phyloP scores from a whole-genome alignment of 1,284 basidiomycete species.

The Cutaneotrichosporon spelunceum region DNA sequence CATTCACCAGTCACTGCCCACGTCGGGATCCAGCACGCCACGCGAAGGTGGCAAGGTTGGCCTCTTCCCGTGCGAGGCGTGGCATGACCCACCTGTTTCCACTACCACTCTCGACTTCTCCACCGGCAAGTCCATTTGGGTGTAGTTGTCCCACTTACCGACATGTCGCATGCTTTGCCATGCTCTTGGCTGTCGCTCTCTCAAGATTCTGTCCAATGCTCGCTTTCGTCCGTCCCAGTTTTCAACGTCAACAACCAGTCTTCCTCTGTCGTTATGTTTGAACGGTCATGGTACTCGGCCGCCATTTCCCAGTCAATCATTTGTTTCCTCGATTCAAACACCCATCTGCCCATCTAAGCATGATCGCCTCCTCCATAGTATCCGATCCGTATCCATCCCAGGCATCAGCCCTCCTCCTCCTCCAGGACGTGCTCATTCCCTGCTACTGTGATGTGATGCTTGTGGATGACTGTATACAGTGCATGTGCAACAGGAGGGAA shows the following conservation, averaged over 20 bases:
- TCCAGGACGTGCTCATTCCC: not conserved
- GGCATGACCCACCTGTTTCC: not conserved
- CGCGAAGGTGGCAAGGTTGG: not conserved
- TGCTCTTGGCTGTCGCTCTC: not conserved
- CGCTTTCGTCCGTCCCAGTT: not conserved
- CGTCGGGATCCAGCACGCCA: not conserved
- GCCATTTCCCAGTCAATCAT: not conserved
- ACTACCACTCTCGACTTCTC: conserved; percentile 33
- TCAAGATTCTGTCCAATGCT: not conserved
- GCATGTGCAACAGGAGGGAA: not conserved
- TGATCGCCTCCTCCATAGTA: not conserved
- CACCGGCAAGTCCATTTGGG: conserved; percentile 38
- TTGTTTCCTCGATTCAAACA: not conserved
- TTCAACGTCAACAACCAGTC: not conserved
- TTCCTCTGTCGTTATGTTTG: not conserved
- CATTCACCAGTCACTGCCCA: not conserved
- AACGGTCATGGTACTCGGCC: not conserved
- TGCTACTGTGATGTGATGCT: not conserved
- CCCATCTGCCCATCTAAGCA: not conserved
- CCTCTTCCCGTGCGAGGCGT: not conserved
- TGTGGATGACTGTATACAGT: not conserved
- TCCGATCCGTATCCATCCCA: not conserved
- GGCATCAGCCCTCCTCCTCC: not conserved
- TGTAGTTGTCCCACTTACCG: not conserved
- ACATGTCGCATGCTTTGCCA: not conserved